Evolutionary conservation across 306 rosid genomes (phyloP), one percentile per base, ranked within the genome.

Genomic region (Glycine latifolia): DNA sequence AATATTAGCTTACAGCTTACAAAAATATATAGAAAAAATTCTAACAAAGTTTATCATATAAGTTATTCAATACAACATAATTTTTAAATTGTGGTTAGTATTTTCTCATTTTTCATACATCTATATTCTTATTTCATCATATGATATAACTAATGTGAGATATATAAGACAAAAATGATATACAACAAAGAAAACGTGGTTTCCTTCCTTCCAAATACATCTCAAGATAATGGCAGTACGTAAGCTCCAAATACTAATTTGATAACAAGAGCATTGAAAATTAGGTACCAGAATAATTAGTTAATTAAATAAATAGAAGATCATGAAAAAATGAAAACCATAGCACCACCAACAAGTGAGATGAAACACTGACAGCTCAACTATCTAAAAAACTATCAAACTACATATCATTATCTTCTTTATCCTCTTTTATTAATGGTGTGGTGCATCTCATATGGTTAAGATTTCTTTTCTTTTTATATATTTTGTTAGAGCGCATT

Each of bases 271-370:
- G 20, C 13, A 78, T 77, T 76, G 54, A 83, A 50, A 49, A 71
- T 71, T 71, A 48, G 59, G 39, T 20, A 12, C 6, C 2, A 47
- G 47, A 70, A 48, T 10, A 10, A 47, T 10, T 68, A 17, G 7
- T 7, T 62, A 62, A 16, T 16, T 9, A 11, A 20, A 60, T 17
- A 31, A 44, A 44, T 16, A 11, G 13, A 26, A 26, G 20, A 71
- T 37, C 8, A 76, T 79, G 76, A 63, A 85, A 71, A 50, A 13
- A 26, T 71, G 76, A 50, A 71, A 71, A 52, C 9, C 76, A 14
- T 10, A 13, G 62, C 59, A 20, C 20, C 46, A 71, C 60, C 76
- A 49, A 58, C 47, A 71, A 71, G 62, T 31, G 76, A 71, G 62
- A 71, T 4, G 76, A 50, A 50, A 71, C 76, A 71, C 3, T 33